Base-by-base conservation (phyloP, 1,139 yeast genomes). In the Suhomyces chickasaworum region DNA sequence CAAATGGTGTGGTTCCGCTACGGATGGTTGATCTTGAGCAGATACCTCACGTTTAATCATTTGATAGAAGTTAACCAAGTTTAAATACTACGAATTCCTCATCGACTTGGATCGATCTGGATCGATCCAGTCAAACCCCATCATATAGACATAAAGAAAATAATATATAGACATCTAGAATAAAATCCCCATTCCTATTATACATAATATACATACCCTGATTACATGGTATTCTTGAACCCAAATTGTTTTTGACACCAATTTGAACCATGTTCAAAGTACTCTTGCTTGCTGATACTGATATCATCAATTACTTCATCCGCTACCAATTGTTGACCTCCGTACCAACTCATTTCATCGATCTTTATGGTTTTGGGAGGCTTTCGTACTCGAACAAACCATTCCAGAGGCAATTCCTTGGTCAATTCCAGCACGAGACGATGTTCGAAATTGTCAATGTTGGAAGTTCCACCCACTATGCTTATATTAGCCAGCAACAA, bases 1-100 rank as follows among this genome's bases (percentile, higher is more conserved):
- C 99, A 93, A 64, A 87, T 93, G 89, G 91, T 85, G 12, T 93
- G 98, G 98, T 93, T 86, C 65, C 76, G 99, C 54, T 89, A 87
- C 71, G 86, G 90, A 1, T 93, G 98, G 97, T 73, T 93, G 58
- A 51, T 80, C 7, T 68, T 84, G 36, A 86, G 96, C 51, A 75
- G 95, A 52, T 87, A 86, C 66, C 78, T 86, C 78, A 84, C 83
- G 37, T 77, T 75, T 44, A 93, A 91, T 65, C 91, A 88, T 58
- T 73, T 90, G 50, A 68, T 69, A 35, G 68, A 70, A 32, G 37
- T 47, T 27, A 16, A 13, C 5, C 37, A 21, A n/a, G 8, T 21
- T 15, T 21, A 8, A 13, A 4, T n/a, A 13, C n/a, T 3, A 20
- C 22, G 3, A 8, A n/a, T 7, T 27, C 15, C 21, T 32, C 7